phyloP scores from a whole-genome alignment of 257 asterid genomes.

The Nicotiana sylvestris region DNA sequence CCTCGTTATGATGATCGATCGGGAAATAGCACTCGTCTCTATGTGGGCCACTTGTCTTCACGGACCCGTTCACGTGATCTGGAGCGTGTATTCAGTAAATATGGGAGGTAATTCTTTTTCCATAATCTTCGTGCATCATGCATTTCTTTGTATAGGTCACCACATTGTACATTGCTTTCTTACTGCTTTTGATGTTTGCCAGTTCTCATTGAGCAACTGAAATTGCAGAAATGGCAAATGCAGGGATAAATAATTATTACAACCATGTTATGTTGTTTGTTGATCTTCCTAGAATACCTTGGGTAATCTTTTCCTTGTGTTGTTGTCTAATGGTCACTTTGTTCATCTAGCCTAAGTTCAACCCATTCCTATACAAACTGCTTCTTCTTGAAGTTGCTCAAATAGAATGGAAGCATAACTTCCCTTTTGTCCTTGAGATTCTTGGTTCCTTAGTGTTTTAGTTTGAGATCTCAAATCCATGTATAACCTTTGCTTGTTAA shows the following conservation, averaged over 20 bases:
- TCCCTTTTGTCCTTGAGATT: neutral
- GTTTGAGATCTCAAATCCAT: neutral
- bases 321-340: neutral
- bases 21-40: conserved; percentile 77
- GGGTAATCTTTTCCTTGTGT: neutral
- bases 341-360: neutral
- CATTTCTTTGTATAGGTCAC: neutral
- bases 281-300: neutral
- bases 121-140: neutral
- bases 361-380: neutral
- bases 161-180: neutral
- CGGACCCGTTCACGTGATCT: conserved; percentile 89
- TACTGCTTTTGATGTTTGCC: neutral
- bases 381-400: neutral
- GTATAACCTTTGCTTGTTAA: neutral
- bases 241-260: neutral
- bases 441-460: neutral
- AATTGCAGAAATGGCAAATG: neutral
- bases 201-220: neutral
- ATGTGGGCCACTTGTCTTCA: conserved; percentile 95
- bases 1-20: conserved; percentile 87
- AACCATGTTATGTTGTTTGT: neutral
- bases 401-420: neutral
- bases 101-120: conserved; percentile 64
- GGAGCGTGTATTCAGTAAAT: conserved; percentile 81